A percentile compares a stretch with the other conserved stretches of the same genome.
These are phyloP conservation scores for Lupinus albus DNA, from an alignment of 306 rosid species.

Conservation along the genomic window DNA sequence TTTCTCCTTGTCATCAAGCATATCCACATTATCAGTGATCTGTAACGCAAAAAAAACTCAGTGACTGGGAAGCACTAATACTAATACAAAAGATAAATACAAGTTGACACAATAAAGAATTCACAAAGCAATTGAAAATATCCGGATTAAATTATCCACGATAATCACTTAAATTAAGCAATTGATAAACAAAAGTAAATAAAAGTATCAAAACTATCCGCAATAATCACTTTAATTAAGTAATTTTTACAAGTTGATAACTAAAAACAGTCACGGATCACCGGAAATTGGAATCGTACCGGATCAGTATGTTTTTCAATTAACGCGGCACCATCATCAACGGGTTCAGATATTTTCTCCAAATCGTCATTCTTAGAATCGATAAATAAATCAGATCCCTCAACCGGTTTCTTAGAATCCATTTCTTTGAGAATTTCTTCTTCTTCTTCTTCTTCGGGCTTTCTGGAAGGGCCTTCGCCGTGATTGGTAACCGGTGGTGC, in stretches of 20 bases:
- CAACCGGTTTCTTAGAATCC: slow-evolving; percentile 42
- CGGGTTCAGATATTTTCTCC: slow-evolving; percentile 48
- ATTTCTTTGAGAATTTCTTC: slow-evolving; percentile 33
- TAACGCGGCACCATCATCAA: neutral
- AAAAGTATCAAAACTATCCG: neutral
- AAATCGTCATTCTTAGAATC: slow-evolving; percentile 25
- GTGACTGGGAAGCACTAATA: too few species aligned
- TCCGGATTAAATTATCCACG: neutral
- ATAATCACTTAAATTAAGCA: neutral
- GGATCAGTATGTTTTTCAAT: slow-evolving; percentile 39
- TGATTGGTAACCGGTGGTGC: slow-evolving; percentile 32
- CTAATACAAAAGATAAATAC: too few species aligned
- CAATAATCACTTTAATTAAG: slow-evolving; percentile 4
- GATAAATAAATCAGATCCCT: slow-evolving; percentile 40
- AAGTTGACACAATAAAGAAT: too few species aligned
- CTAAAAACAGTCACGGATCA: neutral
- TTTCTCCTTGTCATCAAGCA: slow-evolving; percentile 51
- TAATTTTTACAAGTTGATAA: neutral
- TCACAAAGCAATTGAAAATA: too few species aligned
- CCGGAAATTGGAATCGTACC: slow-evolving; percentile 42
- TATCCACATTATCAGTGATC: slow-evolving; percentile 51
- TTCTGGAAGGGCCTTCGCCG: slow-evolving; percentile 57
- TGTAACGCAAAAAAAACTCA: slow-evolving; percentile 34
- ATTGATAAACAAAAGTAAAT: too few species aligned
- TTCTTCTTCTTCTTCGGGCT: slow-evolving; percentile 13